Evolutionary conservation across 345 rosid species (phyloP).

Genomic region (Arabidopsis suecica): DNA sequence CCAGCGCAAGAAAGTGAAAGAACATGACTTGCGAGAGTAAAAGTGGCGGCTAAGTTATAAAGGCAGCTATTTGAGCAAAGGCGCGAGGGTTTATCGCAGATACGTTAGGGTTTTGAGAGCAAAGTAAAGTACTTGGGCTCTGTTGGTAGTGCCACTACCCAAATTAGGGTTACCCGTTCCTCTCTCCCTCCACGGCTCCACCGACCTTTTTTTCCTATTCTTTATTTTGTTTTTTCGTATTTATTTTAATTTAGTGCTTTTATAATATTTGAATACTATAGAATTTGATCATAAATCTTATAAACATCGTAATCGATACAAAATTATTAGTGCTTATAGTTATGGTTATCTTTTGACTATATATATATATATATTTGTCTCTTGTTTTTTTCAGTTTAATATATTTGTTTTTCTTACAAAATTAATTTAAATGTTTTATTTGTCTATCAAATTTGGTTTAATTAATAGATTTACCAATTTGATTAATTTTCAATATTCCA

Average conservation of each 20-base stretch:
- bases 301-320: too few species aligned
- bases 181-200: neutral
- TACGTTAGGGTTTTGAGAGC: constrained; percentile 41
- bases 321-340: too few species aligned
- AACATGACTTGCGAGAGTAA: constrained; percentile 32
- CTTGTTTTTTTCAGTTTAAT: too few species aligned
- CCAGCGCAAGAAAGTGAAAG: constrained; percentile 31
- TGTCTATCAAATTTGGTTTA: too few species aligned
- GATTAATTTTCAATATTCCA: too few species aligned
- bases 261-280: too few species aligned
- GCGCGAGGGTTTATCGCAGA: constrained; percentile 44
- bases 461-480: too few species aligned
- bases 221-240: neutral
- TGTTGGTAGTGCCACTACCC: constrained; percentile 15
- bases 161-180: constrained; percentile 32
- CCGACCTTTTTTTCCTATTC: neutral
- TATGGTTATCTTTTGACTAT: too few species aligned
- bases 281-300: too few species aligned
- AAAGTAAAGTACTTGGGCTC: neutral
- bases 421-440: too few species aligned
- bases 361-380: too few species aligned
- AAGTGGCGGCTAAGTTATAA: constrained; percentile 42
- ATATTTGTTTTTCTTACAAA: too few species aligned
- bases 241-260: neutral
- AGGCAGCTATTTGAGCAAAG: constrained; percentile 17